Evolutionary conservation across 2,329 filamentous ascomycete species (phyloP).

Genomic region (Colletotrichum spaethianum): DNA sequence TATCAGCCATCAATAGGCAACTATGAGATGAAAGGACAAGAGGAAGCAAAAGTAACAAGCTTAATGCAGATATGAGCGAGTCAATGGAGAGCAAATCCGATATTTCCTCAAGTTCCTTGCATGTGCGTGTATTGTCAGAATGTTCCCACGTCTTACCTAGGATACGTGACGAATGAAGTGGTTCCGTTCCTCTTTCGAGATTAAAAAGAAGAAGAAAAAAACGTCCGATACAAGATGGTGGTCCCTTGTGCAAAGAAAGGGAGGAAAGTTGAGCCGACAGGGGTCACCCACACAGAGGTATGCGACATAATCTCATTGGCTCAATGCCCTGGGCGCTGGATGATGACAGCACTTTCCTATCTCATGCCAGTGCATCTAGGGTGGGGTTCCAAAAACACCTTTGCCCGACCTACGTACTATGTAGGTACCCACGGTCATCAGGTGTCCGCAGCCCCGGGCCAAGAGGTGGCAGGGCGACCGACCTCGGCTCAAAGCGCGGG

Average conservation of each 20-base stretch:
- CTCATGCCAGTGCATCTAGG: slow-evolving; percentile 25
- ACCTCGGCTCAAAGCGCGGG: slow-evolving; percentile 29
- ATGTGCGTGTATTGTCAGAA: not conserved
- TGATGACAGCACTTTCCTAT: slow-evolving; percentile 19
- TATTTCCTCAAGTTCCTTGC: not conserved
- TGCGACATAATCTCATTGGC: slow-evolving; percentile 36
- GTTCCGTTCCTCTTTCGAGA: not conserved
- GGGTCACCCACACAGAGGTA: slow-evolving; percentile 29
- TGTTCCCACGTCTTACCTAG: not conserved
- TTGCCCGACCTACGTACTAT: not conserved
- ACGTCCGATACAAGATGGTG: not conserved
- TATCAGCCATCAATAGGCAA: not conserved
- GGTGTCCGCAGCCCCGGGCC: not conserved
- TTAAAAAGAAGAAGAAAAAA: not conserved
- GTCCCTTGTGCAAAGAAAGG: not conserved
- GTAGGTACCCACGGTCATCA: not conserved
- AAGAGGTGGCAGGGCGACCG: not conserved
- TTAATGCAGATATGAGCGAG: not conserved
- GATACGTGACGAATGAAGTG: not conserved
- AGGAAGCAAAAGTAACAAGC: slow-evolving; percentile 10
- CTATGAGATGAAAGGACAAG: not conserved
- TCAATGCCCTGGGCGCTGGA: slow-evolving; percentile 15
- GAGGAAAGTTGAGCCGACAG: not conserved
- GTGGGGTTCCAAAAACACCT: slow-evolving; percentile 4
- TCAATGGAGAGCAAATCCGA: slow-evolving; percentile 2